These are phyloP conservation scores for Starmerella potacharoeniae DNA, from an alignment of 805 yeast genomes.

Conservation along the genomic window DNA sequence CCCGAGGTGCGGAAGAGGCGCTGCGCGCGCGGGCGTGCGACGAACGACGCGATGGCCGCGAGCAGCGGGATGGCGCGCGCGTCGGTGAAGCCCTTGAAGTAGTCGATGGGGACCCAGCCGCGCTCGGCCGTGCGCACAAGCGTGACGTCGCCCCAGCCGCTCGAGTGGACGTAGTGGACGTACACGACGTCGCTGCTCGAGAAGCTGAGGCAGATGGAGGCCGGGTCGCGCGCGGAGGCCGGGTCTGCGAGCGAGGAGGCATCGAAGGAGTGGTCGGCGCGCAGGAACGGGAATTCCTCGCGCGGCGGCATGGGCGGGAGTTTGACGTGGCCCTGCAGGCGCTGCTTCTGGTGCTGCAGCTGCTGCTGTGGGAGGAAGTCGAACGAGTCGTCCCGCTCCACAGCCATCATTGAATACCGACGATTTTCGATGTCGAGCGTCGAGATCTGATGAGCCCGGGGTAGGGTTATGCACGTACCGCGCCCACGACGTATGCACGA, in stretches of 20 bases:
- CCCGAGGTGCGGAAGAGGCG: constrained; percentile 7
- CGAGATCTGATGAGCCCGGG: neutral
- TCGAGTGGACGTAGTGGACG: constrained; percentile 31
- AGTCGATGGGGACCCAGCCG: constrained; percentile 37
- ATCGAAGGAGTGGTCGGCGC: constrained; percentile 29
- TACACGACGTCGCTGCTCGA: constrained; percentile 29
- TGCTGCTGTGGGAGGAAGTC: constrained; percentile 10
- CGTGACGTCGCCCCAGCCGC: constrained; percentile 38
- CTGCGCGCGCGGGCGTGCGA: constrained; percentile 27
- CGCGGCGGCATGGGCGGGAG: constrained; percentile 8
- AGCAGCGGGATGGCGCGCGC: constrained; percentile 30
- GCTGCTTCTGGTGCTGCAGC: constrained; percentile 1
- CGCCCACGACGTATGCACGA: neutral
- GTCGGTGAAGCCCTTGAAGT: constrained; percentile 31
- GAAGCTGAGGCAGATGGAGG: constrained; percentile 29
- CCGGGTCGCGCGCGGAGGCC: constrained; percentile 25
- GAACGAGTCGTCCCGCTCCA: constrained; percentile 14
- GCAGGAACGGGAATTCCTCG: constrained; percentile 27
- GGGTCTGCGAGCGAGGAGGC: constrained; percentile 22
- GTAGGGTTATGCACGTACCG: constrained; percentile 1
- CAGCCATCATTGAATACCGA: neutral
- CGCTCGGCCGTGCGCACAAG: constrained; percentile 28
- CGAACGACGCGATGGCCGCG: constrained; percentile 29
- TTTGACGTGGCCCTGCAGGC: neutral
- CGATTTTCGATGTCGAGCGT: neutral